Evolutionary conservation across 495 filamentous ascomycete genomes (phyloP).

Genomic region (Aspergillus cristatus): DNA sequence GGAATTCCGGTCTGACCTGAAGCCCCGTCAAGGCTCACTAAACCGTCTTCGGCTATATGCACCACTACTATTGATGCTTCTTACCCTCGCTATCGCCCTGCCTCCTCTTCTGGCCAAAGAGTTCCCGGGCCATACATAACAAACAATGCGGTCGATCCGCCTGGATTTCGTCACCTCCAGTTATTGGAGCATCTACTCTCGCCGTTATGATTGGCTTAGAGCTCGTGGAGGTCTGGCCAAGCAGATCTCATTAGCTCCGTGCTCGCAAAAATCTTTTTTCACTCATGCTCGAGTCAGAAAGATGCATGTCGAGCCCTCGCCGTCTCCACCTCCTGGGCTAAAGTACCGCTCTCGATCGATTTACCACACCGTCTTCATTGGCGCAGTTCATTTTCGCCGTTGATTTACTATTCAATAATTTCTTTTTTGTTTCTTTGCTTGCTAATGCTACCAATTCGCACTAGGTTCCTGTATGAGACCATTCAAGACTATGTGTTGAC

Average conservation of each 20-base stretch:
- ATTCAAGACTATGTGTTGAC: conserved; percentile 57
- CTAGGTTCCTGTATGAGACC: conserved; percentile 66
- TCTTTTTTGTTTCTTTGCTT: conserved; percentile 6
- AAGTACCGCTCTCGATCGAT: conserved; percentile 2
- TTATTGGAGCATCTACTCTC: conserved; percentile 9
- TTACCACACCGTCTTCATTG: conserved; percentile 13
- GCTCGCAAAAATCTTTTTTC: conserved; percentile 2
- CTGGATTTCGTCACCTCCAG: conserved; percentile 10
- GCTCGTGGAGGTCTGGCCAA: conserved; percentile 22
- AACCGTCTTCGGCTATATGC: too few relatives aligned
- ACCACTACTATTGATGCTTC: too few relatives aligned
- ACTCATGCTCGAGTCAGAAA: not conserved
- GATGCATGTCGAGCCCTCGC: conserved; percentile 1
- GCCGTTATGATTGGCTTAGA: conserved; percentile 25
- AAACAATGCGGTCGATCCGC: too few relatives aligned
- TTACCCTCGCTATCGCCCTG: conserved; percentile 11
- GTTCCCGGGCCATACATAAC: too few relatives aligned
- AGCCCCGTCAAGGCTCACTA: conserved; percentile 20
- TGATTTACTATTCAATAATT: conserved; percentile 1
- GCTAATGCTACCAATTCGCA: conserved; percentile 16
- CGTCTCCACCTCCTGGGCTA: not conserved
- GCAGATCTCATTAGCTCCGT: conserved; percentile 18
- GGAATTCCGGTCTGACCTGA: conserved; percentile 19
- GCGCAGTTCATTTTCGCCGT: not conserved
- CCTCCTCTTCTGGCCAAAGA: too few relatives aligned